Conservation (phyloP, 1,139 yeast genomes). For the Hyphopichia burtonii region DNA sequence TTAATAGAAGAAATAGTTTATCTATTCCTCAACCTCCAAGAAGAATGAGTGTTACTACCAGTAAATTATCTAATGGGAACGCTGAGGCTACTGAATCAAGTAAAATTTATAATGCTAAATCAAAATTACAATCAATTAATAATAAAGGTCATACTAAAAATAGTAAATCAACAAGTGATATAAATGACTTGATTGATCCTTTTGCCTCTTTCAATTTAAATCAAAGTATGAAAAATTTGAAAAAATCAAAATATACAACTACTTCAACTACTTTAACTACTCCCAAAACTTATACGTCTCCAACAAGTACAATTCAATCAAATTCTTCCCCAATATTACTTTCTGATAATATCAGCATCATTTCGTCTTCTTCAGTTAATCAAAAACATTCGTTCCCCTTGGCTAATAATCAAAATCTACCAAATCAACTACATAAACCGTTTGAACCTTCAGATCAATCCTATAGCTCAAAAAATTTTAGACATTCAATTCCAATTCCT, state of each 20-base stretch:
- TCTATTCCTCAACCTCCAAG: slow-evolving; percentile 3
- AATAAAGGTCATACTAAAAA: slow-evolving; percentile 2
- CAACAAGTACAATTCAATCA: neutral
- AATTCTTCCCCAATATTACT: slow-evolving; percentile 2
- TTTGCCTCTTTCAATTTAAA: slow-evolving; percentile 2
- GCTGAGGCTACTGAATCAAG: neutral
- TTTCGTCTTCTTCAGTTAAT: slow-evolving; percentile 9
- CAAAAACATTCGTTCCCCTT: slow-evolving; percentile 24
- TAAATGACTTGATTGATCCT: slow-evolving; percentile 2
- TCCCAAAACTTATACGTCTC: neutral
- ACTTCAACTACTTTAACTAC: slow-evolving; percentile 17
- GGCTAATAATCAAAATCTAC: slow-evolving; percentile 25
- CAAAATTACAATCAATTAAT: slow-evolving; percentile 1
- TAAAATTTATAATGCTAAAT: neutral
- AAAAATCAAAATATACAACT: slow-evolving; percentile 10
- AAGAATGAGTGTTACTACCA: slow-evolving; percentile 1
- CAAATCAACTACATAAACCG: slow-evolving; percentile 19
- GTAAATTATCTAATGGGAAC: neutral
- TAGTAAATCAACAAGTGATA: slow-evolving; percentile 5
- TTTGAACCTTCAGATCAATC: slow-evolving; percentile 5
- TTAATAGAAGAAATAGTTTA: slow-evolving; percentile 8
- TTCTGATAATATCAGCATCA: slow-evolving; percentile 12
- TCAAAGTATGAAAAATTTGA: neutral
- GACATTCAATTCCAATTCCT: slow-evolving; percentile 1
- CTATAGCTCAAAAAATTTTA: slow-evolving; percentile 14